Conservation (phyloP, 2,329 filamentous ascomycete species). For the Fusarium sp. region DNA sequence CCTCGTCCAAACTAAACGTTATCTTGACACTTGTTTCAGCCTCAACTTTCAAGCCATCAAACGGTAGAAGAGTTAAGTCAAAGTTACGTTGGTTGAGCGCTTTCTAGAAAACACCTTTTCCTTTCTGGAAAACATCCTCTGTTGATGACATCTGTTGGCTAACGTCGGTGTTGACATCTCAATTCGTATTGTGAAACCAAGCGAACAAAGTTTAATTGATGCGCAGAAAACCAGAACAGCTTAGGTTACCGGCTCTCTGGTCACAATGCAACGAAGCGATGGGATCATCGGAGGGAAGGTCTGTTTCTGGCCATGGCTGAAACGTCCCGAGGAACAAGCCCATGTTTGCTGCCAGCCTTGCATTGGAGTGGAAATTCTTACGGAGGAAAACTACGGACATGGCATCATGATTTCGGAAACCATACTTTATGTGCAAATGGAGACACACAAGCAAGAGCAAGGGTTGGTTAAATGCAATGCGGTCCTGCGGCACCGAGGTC, state of each 20-base stretch:
- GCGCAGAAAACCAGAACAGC: constrained; percentile 21
- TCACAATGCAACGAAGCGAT: constrained; percentile 35
- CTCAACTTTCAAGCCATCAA: not conserved
- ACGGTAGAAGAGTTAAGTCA: not conserved
- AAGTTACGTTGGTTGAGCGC: not conserved
- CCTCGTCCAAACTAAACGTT: constrained; percentile 19
- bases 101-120: constrained; percentile 2
- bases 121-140: not conserved
- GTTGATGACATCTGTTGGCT: not conserved
- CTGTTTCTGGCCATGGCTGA: constrained; percentile 41
- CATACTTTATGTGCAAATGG: not conserved
- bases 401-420: constrained; percentile 11
- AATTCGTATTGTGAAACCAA: constrained; percentile 36
- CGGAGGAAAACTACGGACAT: constrained; percentile 9
- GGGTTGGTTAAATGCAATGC: constrained; percentile 22
- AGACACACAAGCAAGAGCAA: not conserved
- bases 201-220: constrained; percentile 30
- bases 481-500: constrained; percentile 25
- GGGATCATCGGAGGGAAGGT: constrained; percentile 25
- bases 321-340: constrained; percentile 23
- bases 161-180: constrained; percentile 4
- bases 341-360: not conserved
- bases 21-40: constrained; percentile 13
- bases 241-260: constrained; percentile 40
- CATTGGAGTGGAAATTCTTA: not conserved